These are phyloP conservation scores for Arthromyces matolae DNA, from an alignment of 768 basidiomycete genomes.

Conservation along the genomic window DNA sequence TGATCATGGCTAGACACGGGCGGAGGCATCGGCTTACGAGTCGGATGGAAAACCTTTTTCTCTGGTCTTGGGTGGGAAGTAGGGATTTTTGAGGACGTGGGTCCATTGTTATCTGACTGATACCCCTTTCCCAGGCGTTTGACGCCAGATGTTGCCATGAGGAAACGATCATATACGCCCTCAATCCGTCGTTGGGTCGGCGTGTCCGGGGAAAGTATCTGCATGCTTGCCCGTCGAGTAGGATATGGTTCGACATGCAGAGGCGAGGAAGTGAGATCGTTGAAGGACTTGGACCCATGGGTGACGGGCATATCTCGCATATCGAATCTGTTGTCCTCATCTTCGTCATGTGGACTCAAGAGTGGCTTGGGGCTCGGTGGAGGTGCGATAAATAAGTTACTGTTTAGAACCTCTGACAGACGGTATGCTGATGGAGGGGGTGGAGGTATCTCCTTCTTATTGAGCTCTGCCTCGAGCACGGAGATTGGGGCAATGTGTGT, in stretches of 20 bases:
- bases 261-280: conserved; percentile 61
- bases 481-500: conserved; percentile 66
- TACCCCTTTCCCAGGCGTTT: conserved; percentile 80
- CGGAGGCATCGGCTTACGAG: conserved; percentile 61
- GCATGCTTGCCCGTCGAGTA: conserved; percentile 32
- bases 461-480: conserved; percentile 60
- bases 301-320: conserved; percentile 26
- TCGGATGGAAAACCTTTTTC: conserved; percentile 42
- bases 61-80: conserved; percentile 23
- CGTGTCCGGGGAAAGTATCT: conserved; percentile 42
- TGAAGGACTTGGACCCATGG: conserved; percentile 33
- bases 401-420: conserved; percentile 66
- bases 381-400: conserved; percentile 62
- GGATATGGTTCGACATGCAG: conserved; percentile 66
- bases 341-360: conserved; percentile 30
- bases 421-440: conserved; percentile 47
- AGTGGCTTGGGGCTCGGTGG: conserved; percentile 31
- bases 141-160: conserved; percentile 79
- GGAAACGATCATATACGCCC: conserved; percentile 76
- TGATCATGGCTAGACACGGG: conserved; percentile 66
- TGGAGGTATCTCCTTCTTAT: conserved; percentile 50
- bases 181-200: conserved; percentile 62
- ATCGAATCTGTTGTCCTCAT: conserved; percentile 27
- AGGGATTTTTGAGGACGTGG: conserved; percentile 30
- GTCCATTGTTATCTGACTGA: conserved; percentile 61